Evolutionary conservation across 2,329 filamentous ascomycete species (phyloP).

Genomic region (Sclerotinia nivalis): DNA sequence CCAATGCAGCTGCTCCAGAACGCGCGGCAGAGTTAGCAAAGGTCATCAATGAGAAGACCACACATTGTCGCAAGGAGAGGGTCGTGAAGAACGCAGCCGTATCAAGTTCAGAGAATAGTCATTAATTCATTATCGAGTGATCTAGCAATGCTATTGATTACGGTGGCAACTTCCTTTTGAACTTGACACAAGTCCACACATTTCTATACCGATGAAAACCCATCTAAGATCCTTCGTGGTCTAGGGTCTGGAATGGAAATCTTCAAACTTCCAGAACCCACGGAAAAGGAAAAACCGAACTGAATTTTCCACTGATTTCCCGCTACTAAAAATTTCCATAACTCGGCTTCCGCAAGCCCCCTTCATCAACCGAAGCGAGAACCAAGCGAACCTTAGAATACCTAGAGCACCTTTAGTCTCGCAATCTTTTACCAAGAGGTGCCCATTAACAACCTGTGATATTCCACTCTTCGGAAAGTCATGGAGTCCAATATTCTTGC

Average conservation of each 20-base stretch:
- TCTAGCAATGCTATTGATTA: background rate
- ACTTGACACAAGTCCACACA: background rate
- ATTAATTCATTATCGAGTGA: background rate
- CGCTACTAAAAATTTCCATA: too few relatives aligned
- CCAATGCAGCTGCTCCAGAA: background rate
- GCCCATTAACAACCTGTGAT: background rate
- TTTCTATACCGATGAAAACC: background rate
- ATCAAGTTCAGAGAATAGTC: background rate
- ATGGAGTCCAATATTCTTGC: too few relatives aligned
- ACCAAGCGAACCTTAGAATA: background rate
- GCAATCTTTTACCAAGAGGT: background rate
- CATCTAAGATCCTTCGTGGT: background rate
- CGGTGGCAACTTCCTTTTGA: background rate
- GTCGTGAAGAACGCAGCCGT: background rate
- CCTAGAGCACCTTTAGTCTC: background rate
- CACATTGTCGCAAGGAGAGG: background rate
- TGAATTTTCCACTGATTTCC: background rate
- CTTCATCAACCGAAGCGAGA: constrained; percentile 16
- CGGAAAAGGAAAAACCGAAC: background rate
- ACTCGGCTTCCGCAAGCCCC: background rate
- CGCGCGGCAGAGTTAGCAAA: background rate
- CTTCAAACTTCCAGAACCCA: background rate
- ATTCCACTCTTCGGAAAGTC: background rate
- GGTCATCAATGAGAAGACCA: background rate
- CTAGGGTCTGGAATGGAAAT: background rate